Percentiles rank a stretch among this genome's conserved stretches.
Evolutionary conservation across 306 rosid species (phyloP).

Genomic region (Erythrophleum fordii): DNA sequence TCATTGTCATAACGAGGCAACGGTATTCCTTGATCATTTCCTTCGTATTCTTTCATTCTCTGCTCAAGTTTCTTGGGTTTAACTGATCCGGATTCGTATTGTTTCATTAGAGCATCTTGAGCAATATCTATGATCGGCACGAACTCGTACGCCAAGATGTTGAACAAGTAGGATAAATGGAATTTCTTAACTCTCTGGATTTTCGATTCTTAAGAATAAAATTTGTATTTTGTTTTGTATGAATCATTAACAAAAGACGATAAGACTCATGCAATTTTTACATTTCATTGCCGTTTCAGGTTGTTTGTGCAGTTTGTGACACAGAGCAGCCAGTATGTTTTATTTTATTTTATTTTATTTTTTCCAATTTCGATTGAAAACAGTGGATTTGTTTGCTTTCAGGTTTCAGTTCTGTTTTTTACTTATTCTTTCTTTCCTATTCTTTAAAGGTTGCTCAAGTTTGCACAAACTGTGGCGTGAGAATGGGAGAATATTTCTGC

Average conservation of each 20-base stretch:
- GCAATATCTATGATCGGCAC: conserved; percentile 70
- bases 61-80: conserved; percentile 25
- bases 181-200: neutral
- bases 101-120: conserved; percentile 64
- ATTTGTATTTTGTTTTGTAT: neutral
- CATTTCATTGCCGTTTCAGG: conserved; percentile 58
- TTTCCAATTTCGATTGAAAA: conserved; percentile 7
- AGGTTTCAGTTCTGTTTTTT: conserved; percentile 20
- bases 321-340: conserved; percentile 91
- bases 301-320: conserved; percentile 92
- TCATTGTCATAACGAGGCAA: conserved; percentile 91
- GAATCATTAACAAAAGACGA: neutral
- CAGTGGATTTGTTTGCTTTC: neutral
- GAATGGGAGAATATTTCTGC: conserved; percentile 96
- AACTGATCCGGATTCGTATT: conserved; percentile 44
- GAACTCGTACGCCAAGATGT: conserved; percentile 79
- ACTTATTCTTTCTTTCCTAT: neutral
- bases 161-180: conserved; percentile 57
- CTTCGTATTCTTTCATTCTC: neutral
- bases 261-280: conserved; percentile 2
- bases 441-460: conserved; percentile 70
- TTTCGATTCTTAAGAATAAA: neutral
- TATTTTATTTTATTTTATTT: neutral
- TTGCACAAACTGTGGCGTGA: conserved; percentile 93
- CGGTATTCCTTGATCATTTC: conserved; percentile 48